Percentiles rank a stretch among this genome's conserved stretches.
These are phyloP conservation scores for Fusarium napiforme DNA, from an alignment of 2,329 filamentous ascomycete species.

Conservation along the genomic window DNA sequence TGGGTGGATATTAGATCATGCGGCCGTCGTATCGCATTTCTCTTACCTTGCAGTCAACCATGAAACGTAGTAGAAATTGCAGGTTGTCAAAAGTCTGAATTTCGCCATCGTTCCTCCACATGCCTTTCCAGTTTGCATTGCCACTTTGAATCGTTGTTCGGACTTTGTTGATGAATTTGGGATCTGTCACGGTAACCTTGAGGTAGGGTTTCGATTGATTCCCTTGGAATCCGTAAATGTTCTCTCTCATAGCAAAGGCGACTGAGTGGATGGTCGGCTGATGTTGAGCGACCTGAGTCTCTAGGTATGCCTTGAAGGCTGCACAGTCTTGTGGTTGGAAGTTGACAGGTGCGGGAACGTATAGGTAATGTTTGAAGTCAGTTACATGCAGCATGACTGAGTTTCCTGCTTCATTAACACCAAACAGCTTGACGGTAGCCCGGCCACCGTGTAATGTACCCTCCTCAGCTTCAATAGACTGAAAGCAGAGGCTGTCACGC, in stretches of 20 bases:
- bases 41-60: conserved; percentile 90
- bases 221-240: conserved; percentile 93
- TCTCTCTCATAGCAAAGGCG: conserved; percentile 84
- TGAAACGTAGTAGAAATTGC: conserved; percentile 93
- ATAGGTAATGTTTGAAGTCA: conserved; percentile 96
- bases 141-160: conserved; percentile 79
- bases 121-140: conserved; percentile 85
- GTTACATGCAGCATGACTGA: conserved; percentile 96
- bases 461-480: conserved; percentile 95
- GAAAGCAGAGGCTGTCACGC: conserved; percentile 82
- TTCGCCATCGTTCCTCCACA: conserved; percentile 80
- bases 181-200: conserved; percentile 92
- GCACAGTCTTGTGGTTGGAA: conserved; percentile 84
- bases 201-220: conserved; percentile 92
- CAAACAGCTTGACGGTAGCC: conserved; percentile 89
- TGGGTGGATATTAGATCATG: conserved; percentile 49
- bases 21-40: too few species aligned
- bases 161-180: conserved; percentile 82
- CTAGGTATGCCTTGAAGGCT: conserved; percentile 82
- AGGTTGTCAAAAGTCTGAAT: conserved; percentile 96
- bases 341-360: conserved; percentile 84
- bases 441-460: conserved; percentile 81
- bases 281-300: conserved; percentile 79
- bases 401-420: conserved; percentile 84
- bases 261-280: conserved; percentile 82